A percentile compares a stretch with the other conserved stretches of the same genome.
Evolutionary conservation across 2,329 filamentous ascomycete species (phyloP).

Genomic region (Dryadomyces quercus-mongolicae): DNA sequence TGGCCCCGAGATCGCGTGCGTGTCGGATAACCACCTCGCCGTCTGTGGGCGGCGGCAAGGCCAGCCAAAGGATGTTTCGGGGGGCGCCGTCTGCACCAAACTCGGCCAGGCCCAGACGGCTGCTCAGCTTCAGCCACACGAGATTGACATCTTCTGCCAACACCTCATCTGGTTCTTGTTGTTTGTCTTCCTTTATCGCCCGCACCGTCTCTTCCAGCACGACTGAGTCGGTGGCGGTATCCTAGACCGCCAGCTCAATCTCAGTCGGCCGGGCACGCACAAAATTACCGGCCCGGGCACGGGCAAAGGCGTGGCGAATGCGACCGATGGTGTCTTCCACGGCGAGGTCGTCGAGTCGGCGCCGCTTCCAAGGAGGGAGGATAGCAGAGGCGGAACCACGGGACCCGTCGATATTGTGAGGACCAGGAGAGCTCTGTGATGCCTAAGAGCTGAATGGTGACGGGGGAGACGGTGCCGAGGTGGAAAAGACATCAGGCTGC

Average conservation of each 20-base stretch:
- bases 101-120: not conserved
- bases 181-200: not conserved
- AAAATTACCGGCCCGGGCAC: not conserved
- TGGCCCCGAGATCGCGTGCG: not conserved
- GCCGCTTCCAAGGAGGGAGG: not conserved
- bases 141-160: not conserved
- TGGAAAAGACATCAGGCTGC: not conserved
- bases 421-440: not conserved
- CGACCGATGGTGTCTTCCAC: not conserved
- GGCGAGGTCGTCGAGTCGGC: not conserved
- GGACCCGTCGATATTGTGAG: not conserved
- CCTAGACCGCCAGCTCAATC: slow-evolving; percentile 1
- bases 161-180: not conserved
- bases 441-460: not conserved
- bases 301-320: not conserved
- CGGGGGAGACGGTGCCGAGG: not conserved
- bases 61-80: not conserved
- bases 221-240: not conserved
- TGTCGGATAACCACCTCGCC: not conserved
- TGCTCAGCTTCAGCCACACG: not conserved
- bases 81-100: not conserved
- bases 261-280: not conserved
- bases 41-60: not conserved
- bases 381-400: not conserved
- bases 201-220: not conserved